Conservation (phyloP, 139 green algal genomes). For the Coelastrella sp. region DNA sequence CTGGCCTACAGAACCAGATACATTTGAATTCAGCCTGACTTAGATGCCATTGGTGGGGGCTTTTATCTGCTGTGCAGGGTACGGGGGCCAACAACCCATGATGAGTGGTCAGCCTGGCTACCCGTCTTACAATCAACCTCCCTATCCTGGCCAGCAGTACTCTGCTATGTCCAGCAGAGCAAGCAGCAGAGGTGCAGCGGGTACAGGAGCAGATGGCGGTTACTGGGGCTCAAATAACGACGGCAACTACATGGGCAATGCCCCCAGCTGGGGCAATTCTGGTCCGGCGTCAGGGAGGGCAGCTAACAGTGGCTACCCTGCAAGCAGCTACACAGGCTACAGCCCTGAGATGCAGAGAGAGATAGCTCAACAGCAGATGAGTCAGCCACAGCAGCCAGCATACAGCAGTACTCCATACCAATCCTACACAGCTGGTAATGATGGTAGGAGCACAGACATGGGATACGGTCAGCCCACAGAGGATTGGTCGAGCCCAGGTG, state of each 20-base stretch:
- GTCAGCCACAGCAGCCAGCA: neutral
- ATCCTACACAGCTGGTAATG: too few species aligned
- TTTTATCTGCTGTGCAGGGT: neutral
- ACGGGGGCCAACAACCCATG: neutral
- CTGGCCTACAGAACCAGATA: too few species aligned
- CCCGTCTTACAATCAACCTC: neutral
- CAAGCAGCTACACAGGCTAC: neutral
- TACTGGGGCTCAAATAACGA: neutral
- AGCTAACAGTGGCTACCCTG: neutral
- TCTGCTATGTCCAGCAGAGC: neutral
- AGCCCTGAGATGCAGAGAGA: slow-evolving; percentile 19
- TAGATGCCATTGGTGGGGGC: too few species aligned
- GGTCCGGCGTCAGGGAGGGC: too few species aligned
- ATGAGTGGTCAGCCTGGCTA: neutral
- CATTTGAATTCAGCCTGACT: too few species aligned
- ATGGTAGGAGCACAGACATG: too few species aligned
- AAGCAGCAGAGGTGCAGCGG: slow-evolving; percentile 1
- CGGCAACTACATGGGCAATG: neutral
- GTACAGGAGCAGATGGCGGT: neutral
- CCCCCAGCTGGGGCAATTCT: too few species aligned
- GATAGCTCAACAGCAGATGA: slow-evolving; percentile 2
- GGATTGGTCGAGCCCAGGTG: too few species aligned
- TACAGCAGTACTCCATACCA: neutral
- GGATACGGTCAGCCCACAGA: too few species aligned
- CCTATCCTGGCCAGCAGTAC: neutral